Evolutionary conservation across 2,329 filamentous ascomycete genomes (phyloP), one percentile per base, ranked within the genome.

Genomic region (Talaromyces sp.): DNA sequence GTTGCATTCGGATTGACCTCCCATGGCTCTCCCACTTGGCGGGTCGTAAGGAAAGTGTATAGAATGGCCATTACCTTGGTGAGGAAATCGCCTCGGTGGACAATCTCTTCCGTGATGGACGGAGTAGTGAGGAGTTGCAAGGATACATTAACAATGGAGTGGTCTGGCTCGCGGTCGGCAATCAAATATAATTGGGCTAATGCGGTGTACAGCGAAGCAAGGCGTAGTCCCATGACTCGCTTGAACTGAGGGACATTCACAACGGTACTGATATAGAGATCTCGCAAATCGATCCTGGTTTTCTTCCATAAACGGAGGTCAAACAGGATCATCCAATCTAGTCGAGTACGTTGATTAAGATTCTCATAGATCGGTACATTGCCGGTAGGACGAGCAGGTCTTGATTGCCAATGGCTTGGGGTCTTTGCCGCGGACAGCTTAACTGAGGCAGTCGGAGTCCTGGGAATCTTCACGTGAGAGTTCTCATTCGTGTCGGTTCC

Each of bases 221-320:
- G 95, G n/a, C 94, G 85, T 43, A 99, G 79, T 1, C 93, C 92
- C 57, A 99, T 80, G 9, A 99, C 85, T 19, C 93, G 87, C 77
- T 99, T 99, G 81, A 99, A 99, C 69, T 96, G 85, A 4, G 94
- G 93, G 56, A 99, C 91, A 5, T 90, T 91, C 50, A 99, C 92
- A 5, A 99, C 91, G 0, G 94, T 99, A 51, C 90, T 94, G 66
- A 99, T 96, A 74, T 97, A 97, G 1, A 99, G 83, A 62, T 96
- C 89, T 33, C 94, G 87, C 58, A 99, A 81, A 69, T 96, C 89
- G 52, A 93, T 91, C 58, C 94, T 86, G 33, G 95, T 84, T 70
- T 91, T 94, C 75, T 99, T 99, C 94, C 94, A 99, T 81, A 99
- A 85, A 41, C 94, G 82, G 53, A 99, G 77, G 71, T 99, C 94